Conservation (phyloP, 192 early-diverging fungal genomes). For the Coemansia sp. region DNA sequence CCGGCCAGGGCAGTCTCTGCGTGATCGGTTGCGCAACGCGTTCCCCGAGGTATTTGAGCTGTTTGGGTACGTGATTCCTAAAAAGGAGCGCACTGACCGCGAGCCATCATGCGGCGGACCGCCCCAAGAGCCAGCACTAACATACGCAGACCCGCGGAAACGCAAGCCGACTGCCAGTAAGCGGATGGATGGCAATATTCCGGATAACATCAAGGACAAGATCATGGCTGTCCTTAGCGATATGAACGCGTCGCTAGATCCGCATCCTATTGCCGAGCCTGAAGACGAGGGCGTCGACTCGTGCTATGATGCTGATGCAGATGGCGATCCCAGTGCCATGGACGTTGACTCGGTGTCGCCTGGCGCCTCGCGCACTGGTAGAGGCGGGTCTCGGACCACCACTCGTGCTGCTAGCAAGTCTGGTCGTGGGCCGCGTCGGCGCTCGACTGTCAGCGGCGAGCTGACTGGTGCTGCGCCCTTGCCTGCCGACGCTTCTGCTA, state of each 20-base stretch:
- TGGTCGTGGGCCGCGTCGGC: conserved; percentile 4
- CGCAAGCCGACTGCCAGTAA: conserved; percentile 49
- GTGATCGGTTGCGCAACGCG: conserved; percentile 53
- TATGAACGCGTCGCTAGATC: conserved; percentile 45
- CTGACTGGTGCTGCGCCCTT: neutral
- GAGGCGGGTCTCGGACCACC: neutral
- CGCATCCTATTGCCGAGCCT: conserved; percentile 34
- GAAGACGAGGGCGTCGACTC: conserved; percentile 10
- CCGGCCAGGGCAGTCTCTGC: conserved; percentile 51
- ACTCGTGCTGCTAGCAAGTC: neutral
- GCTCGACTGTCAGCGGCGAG: conserved; percentile 10
- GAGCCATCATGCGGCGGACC: conserved; percentile 5
- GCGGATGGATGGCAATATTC: conserved; percentile 47
- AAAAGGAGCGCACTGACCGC: conserved; percentile 52
- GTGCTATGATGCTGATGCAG: conserved; percentile 12
- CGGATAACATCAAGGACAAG: conserved; percentile 35
- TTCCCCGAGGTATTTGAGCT: conserved; percentile 55
- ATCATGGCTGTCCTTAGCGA: conserved; percentile 26
- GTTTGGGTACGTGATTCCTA: conserved; percentile 53
- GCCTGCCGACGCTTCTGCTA: neutral
- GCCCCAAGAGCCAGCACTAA: neutral
- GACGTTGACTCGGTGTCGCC: neutral
- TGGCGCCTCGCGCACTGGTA: neutral
- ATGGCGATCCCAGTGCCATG: conserved; percentile 13
- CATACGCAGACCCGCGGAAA: conserved; percentile 1